phyloP scores from a whole-genome alignment of 2,329 filamentous ascomycete species.

The Chrysoporthe deuterocubensis region DNA sequence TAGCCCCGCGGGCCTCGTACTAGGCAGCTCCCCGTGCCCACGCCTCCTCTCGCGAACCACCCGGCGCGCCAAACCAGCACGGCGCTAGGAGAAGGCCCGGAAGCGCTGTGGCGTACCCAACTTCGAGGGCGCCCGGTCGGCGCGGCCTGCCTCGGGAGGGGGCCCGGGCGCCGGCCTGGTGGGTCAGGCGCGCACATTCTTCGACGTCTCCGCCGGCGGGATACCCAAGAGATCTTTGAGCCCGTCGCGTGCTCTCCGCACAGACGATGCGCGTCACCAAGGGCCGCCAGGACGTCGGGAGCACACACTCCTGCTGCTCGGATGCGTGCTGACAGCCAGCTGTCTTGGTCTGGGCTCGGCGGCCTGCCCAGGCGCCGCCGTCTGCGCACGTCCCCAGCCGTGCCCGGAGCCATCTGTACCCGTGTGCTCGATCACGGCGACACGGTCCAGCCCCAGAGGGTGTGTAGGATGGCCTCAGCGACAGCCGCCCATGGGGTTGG shows the following conservation, averaged over 20 bases:
- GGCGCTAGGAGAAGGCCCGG: neutral
- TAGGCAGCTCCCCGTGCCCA: too few relatives aligned
- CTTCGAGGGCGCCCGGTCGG: neutral
- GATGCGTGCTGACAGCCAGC: neutral
- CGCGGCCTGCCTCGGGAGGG: neutral
- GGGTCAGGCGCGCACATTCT: neutral
- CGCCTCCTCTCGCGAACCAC: too few relatives aligned
- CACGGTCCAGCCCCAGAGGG: too few relatives aligned
- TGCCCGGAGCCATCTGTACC: neutral
- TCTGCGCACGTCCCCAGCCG: neutral
- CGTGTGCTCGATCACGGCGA: neutral
- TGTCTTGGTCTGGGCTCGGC: neutral
- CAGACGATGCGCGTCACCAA: neutral
- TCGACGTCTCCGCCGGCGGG: neutral
- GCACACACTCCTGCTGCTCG: neutral
- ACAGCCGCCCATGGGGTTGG: neutral
- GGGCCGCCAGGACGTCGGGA: neutral
- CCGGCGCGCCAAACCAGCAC: too few relatives aligned
- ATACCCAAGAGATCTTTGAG: neutral
- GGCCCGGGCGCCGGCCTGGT: neutral
- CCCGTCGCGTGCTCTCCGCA: neutral
- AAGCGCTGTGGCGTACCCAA: neutral
- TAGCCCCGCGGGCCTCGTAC: too few relatives aligned
- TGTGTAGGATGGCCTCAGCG: neutral
- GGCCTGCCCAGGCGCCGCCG: neutral